phyloP scores from a whole-genome alignment of 805 yeast species.

The Spathaspora boniae region DNA sequence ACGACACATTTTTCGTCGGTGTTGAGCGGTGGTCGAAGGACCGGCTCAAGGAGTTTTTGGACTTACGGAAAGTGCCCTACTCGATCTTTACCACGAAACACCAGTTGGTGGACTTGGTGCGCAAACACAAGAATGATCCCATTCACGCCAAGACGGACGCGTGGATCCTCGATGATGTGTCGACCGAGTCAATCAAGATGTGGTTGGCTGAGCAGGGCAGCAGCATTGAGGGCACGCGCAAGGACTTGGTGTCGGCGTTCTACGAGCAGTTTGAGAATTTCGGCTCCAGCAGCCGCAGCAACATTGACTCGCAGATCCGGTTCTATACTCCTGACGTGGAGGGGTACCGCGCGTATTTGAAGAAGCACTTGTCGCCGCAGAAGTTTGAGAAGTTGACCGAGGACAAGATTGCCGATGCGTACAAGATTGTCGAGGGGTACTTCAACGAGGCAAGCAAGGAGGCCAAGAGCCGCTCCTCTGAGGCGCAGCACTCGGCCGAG shows the following conservation, averaged over 20 bases:
- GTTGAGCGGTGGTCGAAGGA: slow-evolving; percentile 47
- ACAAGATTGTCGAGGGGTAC: slow-evolving; percentile 16
- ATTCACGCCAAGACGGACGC: slow-evolving; percentile 19
- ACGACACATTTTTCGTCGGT: slow-evolving; percentile 43
- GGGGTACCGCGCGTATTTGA: slow-evolving; percentile 16
- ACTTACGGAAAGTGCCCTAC: slow-evolving; percentile 36
- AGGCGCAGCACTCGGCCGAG: slow-evolving; percentile 11
- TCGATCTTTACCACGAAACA: slow-evolving; percentile 38
- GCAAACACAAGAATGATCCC: slow-evolving; percentile 34
- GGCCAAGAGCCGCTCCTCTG: slow-evolving; percentile 10
- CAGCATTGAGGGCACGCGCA: slow-evolving; percentile 20
- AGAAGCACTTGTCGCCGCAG: slow-evolving; percentile 10
- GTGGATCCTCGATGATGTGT: slow-evolving; percentile 32
- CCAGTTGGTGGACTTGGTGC: slow-evolving; percentile 38
- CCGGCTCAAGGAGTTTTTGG: slow-evolving; percentile 39
- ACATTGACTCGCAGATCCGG: slow-evolving; percentile 16
- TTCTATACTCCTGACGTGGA: slow-evolving; percentile 16
- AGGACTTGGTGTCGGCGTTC: slow-evolving; percentile 17
- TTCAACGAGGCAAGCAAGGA: slow-evolving; percentile 17
- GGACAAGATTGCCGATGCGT: slow-evolving; percentile 15
- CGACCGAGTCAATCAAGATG: slow-evolving; percentile 32
- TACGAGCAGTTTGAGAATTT: slow-evolving; percentile 5
- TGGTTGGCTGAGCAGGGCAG: slow-evolving; percentile 37
- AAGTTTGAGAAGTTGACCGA: slow-evolving; percentile 8
- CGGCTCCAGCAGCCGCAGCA: slow-evolving; percentile 8